Evolutionary conservation across 768 basidiomycete species (phyloP).

Genomic region (Podaxis sp.): DNA sequence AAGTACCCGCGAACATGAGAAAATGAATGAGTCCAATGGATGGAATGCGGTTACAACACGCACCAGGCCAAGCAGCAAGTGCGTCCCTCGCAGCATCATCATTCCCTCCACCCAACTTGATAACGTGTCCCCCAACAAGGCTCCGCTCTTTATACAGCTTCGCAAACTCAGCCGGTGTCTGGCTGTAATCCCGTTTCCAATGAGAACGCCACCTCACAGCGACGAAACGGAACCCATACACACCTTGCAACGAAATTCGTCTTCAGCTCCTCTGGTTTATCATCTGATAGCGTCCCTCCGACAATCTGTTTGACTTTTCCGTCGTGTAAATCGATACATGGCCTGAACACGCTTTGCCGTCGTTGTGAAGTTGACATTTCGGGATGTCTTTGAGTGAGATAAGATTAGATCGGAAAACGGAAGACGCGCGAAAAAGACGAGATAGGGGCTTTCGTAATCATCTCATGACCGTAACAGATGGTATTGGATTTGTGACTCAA

Average conservation of each 20-base stretch:
- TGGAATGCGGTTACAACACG: slow-evolving; percentile 14
- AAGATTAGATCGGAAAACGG: background rate
- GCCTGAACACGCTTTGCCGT: slow-evolving; percentile 63
- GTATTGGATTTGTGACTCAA: background rate
- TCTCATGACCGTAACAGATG: background rate
- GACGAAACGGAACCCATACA: slow-evolving; percentile 23
- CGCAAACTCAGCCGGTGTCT: slow-evolving; percentile 80
- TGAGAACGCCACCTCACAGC: slow-evolving; percentile 10
- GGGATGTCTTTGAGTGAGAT: background rate
- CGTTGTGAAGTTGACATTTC: background rate
- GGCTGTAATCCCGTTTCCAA: slow-evolving; percentile 38
- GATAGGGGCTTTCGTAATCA: slow-evolving; percentile 1
- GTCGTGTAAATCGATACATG: slow-evolving; percentile 96
- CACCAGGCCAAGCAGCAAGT: slow-evolving; percentile 81
- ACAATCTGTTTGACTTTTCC: slow-evolving; percentile 99
- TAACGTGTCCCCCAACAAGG: slow-evolving; percentile 89
- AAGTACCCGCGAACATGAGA: slow-evolving; percentile 2
- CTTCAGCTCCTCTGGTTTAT: slow-evolving; percentile 55
- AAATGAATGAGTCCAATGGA: background rate
- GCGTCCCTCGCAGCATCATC: slow-evolving; percentile 88
- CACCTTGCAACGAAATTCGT: slow-evolving; percentile 94
- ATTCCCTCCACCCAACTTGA: slow-evolving; percentile 91
- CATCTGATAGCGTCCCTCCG: slow-evolving; percentile 86
- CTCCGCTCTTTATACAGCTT: slow-evolving; percentile 67
- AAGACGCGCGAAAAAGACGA: background rate